Evolutionary conservation across 306 rosid species (phyloP).

Genomic region (Prunus kanzakura): DNA sequence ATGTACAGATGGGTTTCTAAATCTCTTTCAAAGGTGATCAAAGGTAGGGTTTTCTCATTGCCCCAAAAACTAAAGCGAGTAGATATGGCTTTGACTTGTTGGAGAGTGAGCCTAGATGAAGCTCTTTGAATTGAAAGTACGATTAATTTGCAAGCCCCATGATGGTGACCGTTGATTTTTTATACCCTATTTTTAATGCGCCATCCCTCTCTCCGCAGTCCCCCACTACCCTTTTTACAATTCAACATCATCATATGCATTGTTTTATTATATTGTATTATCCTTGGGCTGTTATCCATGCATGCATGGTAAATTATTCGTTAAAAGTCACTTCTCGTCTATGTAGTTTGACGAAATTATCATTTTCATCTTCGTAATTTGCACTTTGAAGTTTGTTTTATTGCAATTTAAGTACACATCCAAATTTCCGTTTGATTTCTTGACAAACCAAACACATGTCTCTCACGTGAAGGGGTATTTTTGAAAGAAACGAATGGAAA

Average conservation of each 20-base stretch:
- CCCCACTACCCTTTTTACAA: not conserved
- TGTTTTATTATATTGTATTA: not conserved
- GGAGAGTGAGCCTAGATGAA: not conserved
- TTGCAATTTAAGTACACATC: no score
- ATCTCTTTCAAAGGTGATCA: no score
- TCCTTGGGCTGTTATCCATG: not conserved
- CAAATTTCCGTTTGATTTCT: no score
- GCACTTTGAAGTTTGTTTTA: no score
- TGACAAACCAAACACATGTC: no score
- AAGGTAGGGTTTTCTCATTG: not conserved
- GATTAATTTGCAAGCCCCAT: not conserved
- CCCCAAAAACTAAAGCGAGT: not conserved
- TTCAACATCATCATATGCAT: not conserved
- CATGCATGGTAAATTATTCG: not conserved
- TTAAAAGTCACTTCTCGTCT: no score
- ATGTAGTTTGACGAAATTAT: no score
- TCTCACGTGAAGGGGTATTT: no score
- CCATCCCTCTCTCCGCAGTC: not conserved
- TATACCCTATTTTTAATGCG: not conserved
- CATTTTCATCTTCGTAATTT: rapidly evolving
- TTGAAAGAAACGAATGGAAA: no score
- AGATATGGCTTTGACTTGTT: slow-evolving; percentile 1
- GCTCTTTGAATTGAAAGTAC: not conserved
- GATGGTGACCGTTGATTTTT: slow-evolving; percentile 9
- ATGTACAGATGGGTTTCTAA: no score